A percentile compares a stretch with the other conserved stretches of the same genome.
Conservation (phyloP, 305 asterid species). For the Fraxinus velutina region DNA sequence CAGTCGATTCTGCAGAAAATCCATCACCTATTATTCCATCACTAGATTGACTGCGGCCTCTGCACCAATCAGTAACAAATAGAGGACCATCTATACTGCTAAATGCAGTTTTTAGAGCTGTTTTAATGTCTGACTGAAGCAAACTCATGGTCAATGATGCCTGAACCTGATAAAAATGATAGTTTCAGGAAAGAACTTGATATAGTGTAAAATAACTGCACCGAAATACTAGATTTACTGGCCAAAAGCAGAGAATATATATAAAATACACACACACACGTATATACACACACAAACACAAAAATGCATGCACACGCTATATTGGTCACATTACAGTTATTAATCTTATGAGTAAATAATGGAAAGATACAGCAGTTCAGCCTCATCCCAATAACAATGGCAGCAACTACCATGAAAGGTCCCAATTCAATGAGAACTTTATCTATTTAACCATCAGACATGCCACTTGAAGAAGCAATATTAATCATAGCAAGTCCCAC, state of each 20-base stretch:
- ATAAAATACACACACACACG: background rate
- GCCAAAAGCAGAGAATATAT: slow-evolving; percentile 5
- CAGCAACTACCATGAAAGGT: slow-evolving; percentile 11
- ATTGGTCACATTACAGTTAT: background rate
- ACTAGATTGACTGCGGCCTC: slow-evolving; percentile 75
- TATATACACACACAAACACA: background rate
- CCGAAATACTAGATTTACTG: slow-evolving; percentile 2
- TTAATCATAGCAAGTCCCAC: slow-evolving; percentile 10
- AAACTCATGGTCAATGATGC: slow-evolving; percentile 77
- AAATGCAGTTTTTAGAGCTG: slow-evolving; percentile 93
- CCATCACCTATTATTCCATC: slow-evolving; percentile 76
- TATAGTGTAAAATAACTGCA: slow-evolving; percentile 16
- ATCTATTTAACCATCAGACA: slow-evolving; percentile 20
- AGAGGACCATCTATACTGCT: slow-evolving; percentile 92
- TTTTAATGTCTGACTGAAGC: slow-evolving; percentile 93
- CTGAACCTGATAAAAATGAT: slow-evolving; percentile 67
- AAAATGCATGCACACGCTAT: background rate
- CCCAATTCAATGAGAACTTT: slow-evolving; percentile 5
- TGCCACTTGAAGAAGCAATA: background rate
- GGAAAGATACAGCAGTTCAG: background rate
- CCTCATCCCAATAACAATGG: slow-evolving; percentile 13
- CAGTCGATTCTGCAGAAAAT: slow-evolving; percentile 83
- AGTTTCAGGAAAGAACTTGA: slow-evolving; percentile 17
- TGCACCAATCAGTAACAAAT: slow-evolving; percentile 90
- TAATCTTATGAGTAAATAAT: background rate